Evolutionary conservation across 2,329 filamentous ascomycete species (phyloP).

Genomic region (Thyridium curvatum): DNA sequence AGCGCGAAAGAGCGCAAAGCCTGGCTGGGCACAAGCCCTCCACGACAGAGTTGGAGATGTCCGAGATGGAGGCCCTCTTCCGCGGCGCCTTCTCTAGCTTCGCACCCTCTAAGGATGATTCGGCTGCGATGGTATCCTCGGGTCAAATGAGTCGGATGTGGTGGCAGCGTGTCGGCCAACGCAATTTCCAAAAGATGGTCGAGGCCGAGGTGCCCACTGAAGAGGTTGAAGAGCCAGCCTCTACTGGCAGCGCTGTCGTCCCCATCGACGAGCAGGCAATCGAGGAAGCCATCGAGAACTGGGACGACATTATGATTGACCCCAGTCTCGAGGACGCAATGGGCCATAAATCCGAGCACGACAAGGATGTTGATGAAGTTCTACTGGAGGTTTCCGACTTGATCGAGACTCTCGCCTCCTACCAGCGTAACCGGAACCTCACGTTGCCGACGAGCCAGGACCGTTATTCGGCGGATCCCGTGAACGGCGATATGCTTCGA

Average conservation of each 20-base stretch:
- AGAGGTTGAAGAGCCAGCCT: conserved; percentile 23
- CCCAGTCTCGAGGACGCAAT: conserved; percentile 49
- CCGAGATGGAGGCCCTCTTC: conserved; percentile 69
- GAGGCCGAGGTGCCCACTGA: conserved; percentile 37
- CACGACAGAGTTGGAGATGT: conserved; percentile 48
- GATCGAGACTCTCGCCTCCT: conserved; percentile 69
- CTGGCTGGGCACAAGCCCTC: conserved; percentile 54
- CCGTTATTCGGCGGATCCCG: conserved; percentile 53
- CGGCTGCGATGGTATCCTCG: conserved; percentile 62
- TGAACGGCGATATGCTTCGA: conserved; percentile 61
- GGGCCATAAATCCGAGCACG: conserved; percentile 41
- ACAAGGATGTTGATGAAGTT: conserved; percentile 62
- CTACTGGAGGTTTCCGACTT: conserved; percentile 69
- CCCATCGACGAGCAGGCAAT: conserved; percentile 43
- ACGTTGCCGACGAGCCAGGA: conserved; percentile 59
- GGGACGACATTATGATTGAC: conserved; percentile 52
- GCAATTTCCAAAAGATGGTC: conserved; percentile 58
- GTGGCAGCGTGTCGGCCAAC: conserved; percentile 68
- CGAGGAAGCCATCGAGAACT: conserved; percentile 49
- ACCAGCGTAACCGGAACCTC: conserved; percentile 72
- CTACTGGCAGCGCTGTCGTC: no score
- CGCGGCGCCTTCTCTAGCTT: conserved; percentile 75
- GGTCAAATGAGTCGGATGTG: conserved; percentile 63
- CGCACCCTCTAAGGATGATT: conserved; percentile 69
- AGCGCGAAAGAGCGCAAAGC: conserved; percentile 67